These are phyloP conservation scores for Aspergillus brunneoviolaceus DNA, from an alignment of 2,329 filamentous ascomycete species.

Conservation along the genomic window DNA sequence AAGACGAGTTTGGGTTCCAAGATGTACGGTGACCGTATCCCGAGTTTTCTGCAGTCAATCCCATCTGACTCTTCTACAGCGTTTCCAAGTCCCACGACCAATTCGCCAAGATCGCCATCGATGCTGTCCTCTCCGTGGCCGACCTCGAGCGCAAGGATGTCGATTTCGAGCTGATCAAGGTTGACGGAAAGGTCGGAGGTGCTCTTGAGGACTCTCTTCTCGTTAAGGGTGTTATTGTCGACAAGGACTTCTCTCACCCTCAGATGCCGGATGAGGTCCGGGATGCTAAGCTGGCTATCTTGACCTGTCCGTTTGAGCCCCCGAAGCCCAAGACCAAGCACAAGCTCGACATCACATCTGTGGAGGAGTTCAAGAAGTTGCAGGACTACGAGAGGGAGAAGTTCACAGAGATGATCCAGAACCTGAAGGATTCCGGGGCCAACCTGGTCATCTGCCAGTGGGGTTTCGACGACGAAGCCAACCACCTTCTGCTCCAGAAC, in stretches of 20 bases:
- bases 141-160: constrained; percentile 96
- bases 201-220: constrained; percentile 88
- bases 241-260: constrained; percentile 99
- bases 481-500: constrained; percentile 95
- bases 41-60: not conserved
- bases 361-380: constrained; percentile 97
- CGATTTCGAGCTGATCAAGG: constrained; percentile 98
- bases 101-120: constrained; percentile 94
- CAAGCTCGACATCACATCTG: constrained; percentile 93
- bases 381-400: constrained; percentile 95
- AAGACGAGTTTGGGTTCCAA: constrained; percentile 96
- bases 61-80: constrained; percentile 32
- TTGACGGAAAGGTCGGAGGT: constrained; percentile 96
- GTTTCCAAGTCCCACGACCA: constrained; percentile 98
- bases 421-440: constrained; percentile 95
- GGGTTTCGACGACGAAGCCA: constrained; percentile 99
- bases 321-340: constrained; percentile 99
- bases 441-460: constrained; percentile 99
- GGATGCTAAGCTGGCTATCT: constrained; percentile 94
- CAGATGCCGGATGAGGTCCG: constrained; percentile 96
- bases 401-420: constrained; percentile 97
- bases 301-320: constrained; percentile 97
- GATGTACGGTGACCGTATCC: constrained; percentile 55
- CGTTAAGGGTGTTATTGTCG: constrained; percentile 96
- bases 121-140: constrained; percentile 93